Percentiles rank a stretch among this genome's conserved stretches.
phyloP scores from a whole-genome alignment of 345 rosid species.

The Angophora floribunda region DNA sequence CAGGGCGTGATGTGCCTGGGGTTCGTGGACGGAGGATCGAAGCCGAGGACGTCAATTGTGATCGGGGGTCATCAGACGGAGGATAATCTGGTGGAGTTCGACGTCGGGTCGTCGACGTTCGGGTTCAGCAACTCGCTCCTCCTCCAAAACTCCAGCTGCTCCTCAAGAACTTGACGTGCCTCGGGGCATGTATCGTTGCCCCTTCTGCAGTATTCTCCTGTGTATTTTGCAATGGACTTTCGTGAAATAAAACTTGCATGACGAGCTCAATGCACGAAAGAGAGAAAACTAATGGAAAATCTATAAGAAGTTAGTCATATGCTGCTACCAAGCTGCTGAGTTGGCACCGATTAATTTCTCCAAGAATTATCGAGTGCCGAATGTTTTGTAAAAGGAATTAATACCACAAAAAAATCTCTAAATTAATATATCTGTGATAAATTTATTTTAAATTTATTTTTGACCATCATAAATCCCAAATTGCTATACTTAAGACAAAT shows the following conservation, averaged over 20 bases:
- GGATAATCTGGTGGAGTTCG: constrained; percentile 24
- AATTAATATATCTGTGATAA: rapidly evolving
- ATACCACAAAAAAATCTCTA: too few species aligned
- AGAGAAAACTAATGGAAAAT: background rate
- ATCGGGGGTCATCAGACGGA: constrained; percentile 31
- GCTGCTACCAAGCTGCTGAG: background rate
- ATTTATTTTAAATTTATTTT: rapidly evolving
- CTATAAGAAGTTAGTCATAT: background rate
- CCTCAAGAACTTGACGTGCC: background rate
- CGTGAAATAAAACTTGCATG: background rate
- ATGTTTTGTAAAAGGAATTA: background rate
- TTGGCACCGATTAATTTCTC: background rate
- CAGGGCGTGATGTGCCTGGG: constrained; percentile 17
- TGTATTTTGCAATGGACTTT: background rate
- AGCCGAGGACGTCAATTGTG: constrained; percentile 14
- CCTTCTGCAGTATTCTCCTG: background rate
- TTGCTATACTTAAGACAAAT: too few species aligned
- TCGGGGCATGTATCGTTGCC: background rate
- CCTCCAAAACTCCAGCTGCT: constrained; percentile 11
- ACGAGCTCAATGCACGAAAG: background rate
- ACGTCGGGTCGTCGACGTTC: constrained; percentile 16
- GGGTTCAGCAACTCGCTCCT: constrained; percentile 28
- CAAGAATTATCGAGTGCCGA: background rate
- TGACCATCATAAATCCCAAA: too few species aligned
- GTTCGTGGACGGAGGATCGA: constrained; percentile 21